Percentiles rank a stretch among this genome's conserved stretches.
Evolutionary conservation across 2,329 filamentous ascomycete genomes (phyloP).

Genomic region (Talaromyces verruculosus): DNA sequence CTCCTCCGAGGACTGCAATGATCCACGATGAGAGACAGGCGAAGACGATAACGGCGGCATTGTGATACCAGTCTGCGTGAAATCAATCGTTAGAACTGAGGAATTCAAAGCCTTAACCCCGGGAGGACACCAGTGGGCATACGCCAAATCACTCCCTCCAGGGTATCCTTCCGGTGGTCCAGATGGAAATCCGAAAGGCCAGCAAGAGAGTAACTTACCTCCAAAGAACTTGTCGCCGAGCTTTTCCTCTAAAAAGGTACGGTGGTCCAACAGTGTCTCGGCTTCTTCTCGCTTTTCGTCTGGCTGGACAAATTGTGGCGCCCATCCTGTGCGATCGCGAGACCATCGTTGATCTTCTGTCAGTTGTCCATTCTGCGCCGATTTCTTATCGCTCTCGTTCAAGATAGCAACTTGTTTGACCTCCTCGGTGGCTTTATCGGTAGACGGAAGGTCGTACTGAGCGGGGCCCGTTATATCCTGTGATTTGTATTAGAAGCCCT

Average conservation of each 20-base stretch:
- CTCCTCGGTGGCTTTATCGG: slow-evolving; percentile 63
- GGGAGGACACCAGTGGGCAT: neutral
- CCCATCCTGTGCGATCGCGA: slow-evolving; percentile 75
- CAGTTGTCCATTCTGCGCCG: slow-evolving; percentile 50
- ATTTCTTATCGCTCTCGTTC: slow-evolving; percentile 50
- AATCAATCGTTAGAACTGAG: slow-evolving; percentile 9
- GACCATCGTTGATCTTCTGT: slow-evolving; percentile 58
- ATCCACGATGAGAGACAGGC: slow-evolving; percentile 90
- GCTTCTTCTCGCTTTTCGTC: slow-evolving; percentile 54
- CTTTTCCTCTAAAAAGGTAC: slow-evolving; percentile 80
- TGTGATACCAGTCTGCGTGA: slow-evolving; percentile 94
- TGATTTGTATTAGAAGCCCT: slow-evolving; percentile 9
- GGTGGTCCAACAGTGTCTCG: slow-evolving; percentile 78
- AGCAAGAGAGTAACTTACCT: slow-evolving; percentile 51
- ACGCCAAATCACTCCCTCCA: neutral
- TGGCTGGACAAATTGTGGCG: slow-evolving; percentile 71
- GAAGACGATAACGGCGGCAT: slow-evolving; percentile 89
- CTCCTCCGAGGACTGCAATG: slow-evolving; percentile 82
- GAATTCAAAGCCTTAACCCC: neutral
- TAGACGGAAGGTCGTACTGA: slow-evolving; percentile 73
- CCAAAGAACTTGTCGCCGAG: slow-evolving; percentile 89
- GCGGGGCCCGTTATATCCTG: slow-evolving; percentile 66
- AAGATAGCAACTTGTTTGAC: slow-evolving; percentile 52
- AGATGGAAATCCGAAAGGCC: neutral
- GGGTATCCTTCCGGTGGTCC: neutral